A percentile compares a stretch with the other conserved stretches of the same genome.
These are phyloP conservation scores for Oryza nivara DNA, from an alignment of 176 grass and related monocot species.

Conservation along the genomic window DNA sequence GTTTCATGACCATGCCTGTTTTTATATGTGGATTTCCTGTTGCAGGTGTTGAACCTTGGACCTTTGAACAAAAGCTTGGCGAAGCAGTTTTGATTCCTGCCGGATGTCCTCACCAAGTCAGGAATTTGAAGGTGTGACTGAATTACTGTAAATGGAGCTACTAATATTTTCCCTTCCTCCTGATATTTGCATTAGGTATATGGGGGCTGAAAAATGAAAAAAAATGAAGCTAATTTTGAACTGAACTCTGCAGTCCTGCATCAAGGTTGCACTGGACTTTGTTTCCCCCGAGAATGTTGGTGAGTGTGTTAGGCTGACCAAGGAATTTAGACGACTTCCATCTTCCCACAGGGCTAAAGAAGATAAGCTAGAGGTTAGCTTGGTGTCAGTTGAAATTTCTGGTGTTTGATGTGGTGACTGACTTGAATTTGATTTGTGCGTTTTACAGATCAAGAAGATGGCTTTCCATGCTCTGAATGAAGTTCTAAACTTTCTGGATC, in stretches of 20 bases:
- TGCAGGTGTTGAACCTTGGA: conserved; percentile 87
- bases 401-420: neutral
- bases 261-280: conserved; percentile 82
- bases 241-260: conserved; percentile 74
- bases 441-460: conserved; percentile 78
- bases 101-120: conserved; percentile 88
- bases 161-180: neutral
- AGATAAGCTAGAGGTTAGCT: conserved; percentile 75
- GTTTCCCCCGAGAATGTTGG: conserved; percentile 80
- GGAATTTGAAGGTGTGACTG: conserved; percentile 78
- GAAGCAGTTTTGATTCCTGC: conserved; percentile 84
- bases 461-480: conserved; percentile 59
- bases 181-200: conserved; percentile 1
- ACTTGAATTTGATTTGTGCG: neutral
- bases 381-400: neutral
- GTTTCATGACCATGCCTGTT: neutral
- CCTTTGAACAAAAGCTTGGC: conserved; percentile 87
- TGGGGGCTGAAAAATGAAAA: conserved; percentile 7
- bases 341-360: conserved; percentile 73
- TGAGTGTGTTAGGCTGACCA: conserved; percentile 65
- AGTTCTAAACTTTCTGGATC: conserved; percentile 50
- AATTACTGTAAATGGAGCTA: neutral
- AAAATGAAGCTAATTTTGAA: neutral
- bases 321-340: conserved; percentile 73
- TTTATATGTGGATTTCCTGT: conserved; percentile 13